A percentile compares a stretch with the other conserved stretches of the same genome.
Evolutionary conservation across 2,329 filamentous ascomycete species (phyloP).

Genomic region (Colletotrichum godetiae): DNA sequence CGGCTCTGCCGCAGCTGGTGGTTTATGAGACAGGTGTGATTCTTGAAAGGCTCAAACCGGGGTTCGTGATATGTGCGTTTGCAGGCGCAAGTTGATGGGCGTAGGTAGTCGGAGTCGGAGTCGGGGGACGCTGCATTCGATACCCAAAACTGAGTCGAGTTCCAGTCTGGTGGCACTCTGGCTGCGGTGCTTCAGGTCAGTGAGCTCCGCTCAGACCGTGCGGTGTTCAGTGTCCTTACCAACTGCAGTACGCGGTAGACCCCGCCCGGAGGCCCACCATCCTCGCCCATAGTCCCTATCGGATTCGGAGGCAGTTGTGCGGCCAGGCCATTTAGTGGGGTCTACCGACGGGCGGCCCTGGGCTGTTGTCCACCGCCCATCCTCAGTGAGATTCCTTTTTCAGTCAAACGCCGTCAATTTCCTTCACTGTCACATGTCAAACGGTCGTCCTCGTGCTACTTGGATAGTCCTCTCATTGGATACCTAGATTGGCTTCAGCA

Average conservation of each 20-base stretch:
- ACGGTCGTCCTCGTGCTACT: neutral
- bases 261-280: neutral
- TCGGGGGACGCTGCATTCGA: neutral
- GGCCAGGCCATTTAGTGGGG: slow-evolving; percentile 9
- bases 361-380: neutral
- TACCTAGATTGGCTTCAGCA: neutral
- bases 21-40: neutral
- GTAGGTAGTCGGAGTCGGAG: neutral
- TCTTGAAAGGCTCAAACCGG: neutral
- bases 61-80: slow-evolving; percentile 11
- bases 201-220: neutral
- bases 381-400: neutral
- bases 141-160: neutral
- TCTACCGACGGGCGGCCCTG: neutral
- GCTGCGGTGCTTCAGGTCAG: neutral
- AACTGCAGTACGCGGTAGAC: neutral
- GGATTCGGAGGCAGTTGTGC: neutral
- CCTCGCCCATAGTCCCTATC: neutral
- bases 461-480: neutral
- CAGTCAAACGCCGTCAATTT: neutral
- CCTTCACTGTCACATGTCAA: slow-evolving; percentile 15
- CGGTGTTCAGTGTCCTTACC: neutral
- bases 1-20: slow-evolving; percentile 17
- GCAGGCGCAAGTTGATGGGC: neutral
- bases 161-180: neutral